Base-by-base conservation (phyloP, 2,329 filamentous ascomycete genomes). In the Aspergillus sp. region DNA sequence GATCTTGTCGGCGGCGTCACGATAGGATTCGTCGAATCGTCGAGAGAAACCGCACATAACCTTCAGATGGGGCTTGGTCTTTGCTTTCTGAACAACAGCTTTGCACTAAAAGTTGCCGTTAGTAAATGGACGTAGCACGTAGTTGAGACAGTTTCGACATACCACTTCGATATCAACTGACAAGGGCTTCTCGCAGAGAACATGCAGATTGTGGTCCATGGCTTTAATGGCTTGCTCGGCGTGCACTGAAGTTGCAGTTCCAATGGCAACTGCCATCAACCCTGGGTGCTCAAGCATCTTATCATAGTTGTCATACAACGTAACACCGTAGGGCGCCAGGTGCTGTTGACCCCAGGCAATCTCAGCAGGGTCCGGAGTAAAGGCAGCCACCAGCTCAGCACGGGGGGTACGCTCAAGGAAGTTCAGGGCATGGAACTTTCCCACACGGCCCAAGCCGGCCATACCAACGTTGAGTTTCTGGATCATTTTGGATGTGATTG, bases 21-120 rank as follows among this genome's bases (percentile, higher is more conserved):
- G 71, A 67, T 85, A 86, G 28, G 78, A 82, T 31, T 74, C 68
- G 54, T 86, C 83, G 65, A 86, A 86, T 39, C 80, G 76, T 31
- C 80, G 74, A 4, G 78, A 81, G 69, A 83, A 83, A n/a, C 79
- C 81, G 55, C 78, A 82, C 70, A 85, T 77, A 46, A 85, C 78
- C 61, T 84, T 84, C 29, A 81, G 70, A 40, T 81, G 60, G 3
- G 80, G 79, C 44, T 75, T 72, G 48, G 69, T 69, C 46, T 68
- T 67, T 26, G 78, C 76, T 5, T 77, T 76, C 38, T 75, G 69
- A 42, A 83, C 70, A 19, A 85, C 79, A 10, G 72, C 64, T 66
- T 79, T 73, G 42, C 75, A 79, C 79, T 82, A 48, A 42, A 30
- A 26, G 11, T 2, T 19, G 19, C 19, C 2, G 19, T 19, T 19